A percentile compares a stretch with the other conserved stretches of the same genome.
Conservation (phyloP, 768 basidiomycete species). For the Kondoa subrosea region DNA sequence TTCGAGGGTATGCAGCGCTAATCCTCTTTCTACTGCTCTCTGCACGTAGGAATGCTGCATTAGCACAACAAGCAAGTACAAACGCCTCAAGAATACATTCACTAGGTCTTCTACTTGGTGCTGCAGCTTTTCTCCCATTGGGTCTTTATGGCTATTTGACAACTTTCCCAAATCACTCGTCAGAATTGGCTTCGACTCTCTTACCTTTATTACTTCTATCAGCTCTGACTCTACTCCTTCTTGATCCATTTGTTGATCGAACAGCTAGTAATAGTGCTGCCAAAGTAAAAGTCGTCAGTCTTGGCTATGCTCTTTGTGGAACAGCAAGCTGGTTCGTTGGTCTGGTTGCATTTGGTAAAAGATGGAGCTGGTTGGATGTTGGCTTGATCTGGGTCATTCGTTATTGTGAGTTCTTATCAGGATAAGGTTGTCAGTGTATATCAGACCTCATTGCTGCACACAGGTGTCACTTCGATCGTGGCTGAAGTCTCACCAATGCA, state of each 20-base stretch:
- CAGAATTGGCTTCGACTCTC: background rate
- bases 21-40: background rate
- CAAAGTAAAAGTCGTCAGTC: background rate
- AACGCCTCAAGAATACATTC: background rate
- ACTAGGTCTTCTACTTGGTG: background rate
- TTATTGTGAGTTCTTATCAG: background rate
- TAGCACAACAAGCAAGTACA: background rate
- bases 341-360: constrained; percentile 5
- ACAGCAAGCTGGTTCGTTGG: constrained; percentile 3
- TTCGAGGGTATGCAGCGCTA: background rate
- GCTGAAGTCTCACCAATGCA: constrained; percentile 4
- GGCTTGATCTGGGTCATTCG: background rate
- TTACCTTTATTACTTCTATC: constrained; percentile 2
- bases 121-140: background rate
- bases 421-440: background rate
- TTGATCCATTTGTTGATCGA: constrained; percentile 4
- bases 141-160: background rate
- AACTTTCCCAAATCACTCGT: background rate
- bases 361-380: constrained; percentile 4
- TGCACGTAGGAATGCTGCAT: too few relatives aligned
- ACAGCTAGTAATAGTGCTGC: background rate
- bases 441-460: background rate
- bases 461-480: constrained; percentile 24
- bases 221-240: background rate
- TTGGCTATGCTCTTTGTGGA: background rate